Conservation (phyloP, 371 early-diverging fungal species). For the Mucor racemosus region DNA sequence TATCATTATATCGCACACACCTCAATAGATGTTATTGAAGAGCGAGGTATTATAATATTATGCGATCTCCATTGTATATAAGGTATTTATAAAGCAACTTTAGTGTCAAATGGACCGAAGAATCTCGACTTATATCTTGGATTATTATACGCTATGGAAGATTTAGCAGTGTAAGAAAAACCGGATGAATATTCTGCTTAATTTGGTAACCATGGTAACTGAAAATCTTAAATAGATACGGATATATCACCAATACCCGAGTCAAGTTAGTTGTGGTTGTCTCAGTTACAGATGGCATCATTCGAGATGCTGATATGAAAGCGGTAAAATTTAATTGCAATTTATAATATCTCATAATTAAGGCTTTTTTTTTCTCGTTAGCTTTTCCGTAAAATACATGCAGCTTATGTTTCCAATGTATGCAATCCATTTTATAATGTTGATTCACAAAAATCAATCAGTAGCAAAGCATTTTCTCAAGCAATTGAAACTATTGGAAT, state of each 20-base stretch:
- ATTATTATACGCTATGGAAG: conserved; percentile 85
- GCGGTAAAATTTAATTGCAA: conserved; percentile 51
- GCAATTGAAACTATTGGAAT: conserved; percentile 65
- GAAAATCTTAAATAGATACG: conserved; percentile 61
- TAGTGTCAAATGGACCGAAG: conserved; percentile 66
- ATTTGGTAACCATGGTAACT: not conserved
- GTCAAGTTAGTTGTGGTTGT: conserved; percentile 81
- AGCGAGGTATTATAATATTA: conserved; percentile 57
- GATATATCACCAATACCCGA: conserved; percentile 87
- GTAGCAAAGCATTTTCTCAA: conserved; percentile 58
- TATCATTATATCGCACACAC: conserved; percentile 90
- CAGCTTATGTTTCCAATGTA: conserved; percentile 76
- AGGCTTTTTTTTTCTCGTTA: conserved; percentile 26
- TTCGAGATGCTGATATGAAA: conserved; percentile 82
- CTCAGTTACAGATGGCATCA: conserved; percentile 74
- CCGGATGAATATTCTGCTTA: not conserved
- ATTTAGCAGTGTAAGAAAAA: conserved; percentile 71
- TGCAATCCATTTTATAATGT: conserved; percentile 85
- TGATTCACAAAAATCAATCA: conserved; percentile 61
- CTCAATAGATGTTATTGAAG: conserved; percentile 87
- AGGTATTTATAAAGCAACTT: not conserved
- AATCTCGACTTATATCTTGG: conserved; percentile 82
- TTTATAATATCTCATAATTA: not conserved
- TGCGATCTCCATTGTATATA: not conserved
- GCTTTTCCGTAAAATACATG: conserved; percentile 82